Conservation (phyloP, 2,329 filamentous ascomycete genomes). For the Alternaria panax region DNA sequence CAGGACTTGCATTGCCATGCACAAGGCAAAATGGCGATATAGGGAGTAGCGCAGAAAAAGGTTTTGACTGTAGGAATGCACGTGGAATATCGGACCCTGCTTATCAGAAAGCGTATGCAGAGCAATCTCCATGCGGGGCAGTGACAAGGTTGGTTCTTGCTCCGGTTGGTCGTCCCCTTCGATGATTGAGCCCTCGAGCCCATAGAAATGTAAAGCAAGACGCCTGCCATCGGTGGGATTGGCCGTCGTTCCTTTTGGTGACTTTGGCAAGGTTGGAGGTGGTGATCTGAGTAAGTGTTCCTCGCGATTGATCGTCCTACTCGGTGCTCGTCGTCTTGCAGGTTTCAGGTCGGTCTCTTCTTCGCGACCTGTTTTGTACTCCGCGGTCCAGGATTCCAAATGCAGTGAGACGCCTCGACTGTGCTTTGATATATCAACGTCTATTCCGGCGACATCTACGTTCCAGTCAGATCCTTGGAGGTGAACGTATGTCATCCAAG, state of each 20-base stretch:
- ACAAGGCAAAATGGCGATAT: slow-evolving; percentile 89
- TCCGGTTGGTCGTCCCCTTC: slow-evolving; percentile 87
- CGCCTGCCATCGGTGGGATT: slow-evolving; percentile 76
- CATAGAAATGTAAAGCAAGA: slow-evolving; percentile 79
- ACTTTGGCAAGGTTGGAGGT: slow-evolving; percentile 58
- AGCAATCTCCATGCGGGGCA: slow-evolving; percentile 87
- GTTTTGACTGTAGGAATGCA: slow-evolving; percentile 81
- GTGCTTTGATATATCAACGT: slow-evolving; percentile 81
- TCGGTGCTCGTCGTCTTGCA: slow-evolving; percentile 74
- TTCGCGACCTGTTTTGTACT: slow-evolving; percentile 84
- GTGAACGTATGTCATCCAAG: slow-evolving; percentile 84
- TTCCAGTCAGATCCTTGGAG: slow-evolving; percentile 90
- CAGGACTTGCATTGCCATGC: slow-evolving; percentile 80
- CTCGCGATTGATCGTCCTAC: slow-evolving; percentile 66
- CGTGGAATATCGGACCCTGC: slow-evolving; percentile 85
- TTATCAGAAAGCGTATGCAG: slow-evolving; percentile 85
- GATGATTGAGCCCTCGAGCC: slow-evolving; percentile 88
- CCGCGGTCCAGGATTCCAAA: slow-evolving; percentile 83
- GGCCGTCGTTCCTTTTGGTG: slow-evolving; percentile 58
- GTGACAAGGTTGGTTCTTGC: slow-evolving; percentile 80
- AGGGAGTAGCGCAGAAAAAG: slow-evolving; percentile 88
- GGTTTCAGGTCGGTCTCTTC: slow-evolving; percentile 68
- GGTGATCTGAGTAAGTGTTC: slow-evolving; percentile 65
- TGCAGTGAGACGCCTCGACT: slow-evolving; percentile 85
- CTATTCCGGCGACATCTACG: slow-evolving; percentile 87